Percentiles rank a stretch among this genome's conserved stretches.
These are phyloP conservation scores for Citrus inodora DNA, from an alignment of 345 rosid genomes.

Conservation along the genomic window DNA sequence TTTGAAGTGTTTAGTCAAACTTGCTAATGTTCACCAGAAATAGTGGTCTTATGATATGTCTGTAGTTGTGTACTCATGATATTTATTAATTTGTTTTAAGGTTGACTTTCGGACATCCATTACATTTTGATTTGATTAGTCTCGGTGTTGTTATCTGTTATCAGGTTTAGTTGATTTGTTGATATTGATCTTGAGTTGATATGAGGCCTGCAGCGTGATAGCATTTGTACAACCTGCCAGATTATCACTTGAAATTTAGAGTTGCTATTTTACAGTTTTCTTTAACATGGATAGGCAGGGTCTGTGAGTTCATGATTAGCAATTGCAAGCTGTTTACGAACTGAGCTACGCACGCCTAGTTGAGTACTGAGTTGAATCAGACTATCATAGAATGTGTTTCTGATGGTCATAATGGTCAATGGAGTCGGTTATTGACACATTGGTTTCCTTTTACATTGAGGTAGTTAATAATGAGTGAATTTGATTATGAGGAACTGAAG, in stretches of 20 bases:
- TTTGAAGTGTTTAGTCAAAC: background rate
- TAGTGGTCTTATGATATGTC: background rate
- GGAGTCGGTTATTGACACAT: background rate
- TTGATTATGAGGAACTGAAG: background rate
- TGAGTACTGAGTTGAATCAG: background rate
- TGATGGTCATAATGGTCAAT: background rate
- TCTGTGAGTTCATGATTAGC: background rate
- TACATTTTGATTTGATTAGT: background rate
- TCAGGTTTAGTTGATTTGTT: background rate
- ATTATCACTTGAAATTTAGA: background rate
- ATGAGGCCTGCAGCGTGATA: background rate
- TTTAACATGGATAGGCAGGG: background rate
- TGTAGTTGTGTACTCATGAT: background rate
- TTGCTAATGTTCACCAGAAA: background rate
- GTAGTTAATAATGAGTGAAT: background rate
- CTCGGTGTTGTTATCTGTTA: background rate
- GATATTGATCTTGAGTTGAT: background rate
- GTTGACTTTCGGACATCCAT: background rate
- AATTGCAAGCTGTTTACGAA: background rate
- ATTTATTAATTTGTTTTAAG: background rate
- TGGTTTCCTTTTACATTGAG: background rate
- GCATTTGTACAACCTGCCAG: background rate
- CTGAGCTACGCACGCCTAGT: background rate
- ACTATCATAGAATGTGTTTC: background rate
- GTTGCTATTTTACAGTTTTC: background rate